A percentile compares a stretch with the other conserved stretches of the same genome.
phyloP scores from a whole-genome alignment of 2,329 filamentous ascomycete genomes.

The Calonectria ilicicola region DNA sequence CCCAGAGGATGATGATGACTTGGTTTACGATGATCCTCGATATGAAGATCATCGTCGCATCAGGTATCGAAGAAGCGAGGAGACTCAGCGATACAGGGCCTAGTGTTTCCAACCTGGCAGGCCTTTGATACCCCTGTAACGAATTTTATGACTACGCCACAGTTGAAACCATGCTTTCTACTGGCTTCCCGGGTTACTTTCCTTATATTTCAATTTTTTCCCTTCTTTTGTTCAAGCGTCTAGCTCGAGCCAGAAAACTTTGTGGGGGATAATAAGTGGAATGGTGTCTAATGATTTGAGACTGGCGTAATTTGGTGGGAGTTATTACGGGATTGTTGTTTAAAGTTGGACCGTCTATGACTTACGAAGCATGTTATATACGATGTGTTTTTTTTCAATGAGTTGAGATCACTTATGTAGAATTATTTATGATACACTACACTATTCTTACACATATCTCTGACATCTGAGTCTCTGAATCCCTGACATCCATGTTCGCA shows the following conservation, averaged over 20 bases:
- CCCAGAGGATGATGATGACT: slow-evolving; percentile 43
- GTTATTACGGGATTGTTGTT: background rate
- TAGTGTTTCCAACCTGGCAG: slow-evolving; percentile 19
- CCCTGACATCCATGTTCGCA: background rate
- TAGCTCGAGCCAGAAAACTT: background rate
- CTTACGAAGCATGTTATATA: background rate
- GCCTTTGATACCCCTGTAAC: slow-evolving; percentile 12
- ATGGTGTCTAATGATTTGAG: background rate
- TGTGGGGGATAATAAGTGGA: slow-evolving; percentile 4
- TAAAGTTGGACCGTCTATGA: background rate
- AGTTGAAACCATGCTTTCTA: background rate
- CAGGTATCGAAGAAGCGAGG: slow-evolving; percentile 40
- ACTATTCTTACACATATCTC: slow-evolving; percentile 5
- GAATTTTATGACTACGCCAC: slow-evolving; percentile 26
- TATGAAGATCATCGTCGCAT: slow-evolving; percentile 43
- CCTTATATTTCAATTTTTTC: background rate
- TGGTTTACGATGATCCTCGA: slow-evolving; percentile 44
- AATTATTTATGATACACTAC: slow-evolving; percentile 1
- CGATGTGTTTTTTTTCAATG: background rate
- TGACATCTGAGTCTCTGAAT: background rate
- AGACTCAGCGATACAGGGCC: slow-evolving; percentile 38
- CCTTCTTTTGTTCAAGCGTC: background rate
- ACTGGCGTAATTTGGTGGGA: background rate
- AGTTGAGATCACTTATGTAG: background rate
- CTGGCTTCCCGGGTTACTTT: background rate